Evolutionary conservation across 495 filamentous ascomycete genomes (phyloP).

Genomic region (Podospora conica): DNA sequence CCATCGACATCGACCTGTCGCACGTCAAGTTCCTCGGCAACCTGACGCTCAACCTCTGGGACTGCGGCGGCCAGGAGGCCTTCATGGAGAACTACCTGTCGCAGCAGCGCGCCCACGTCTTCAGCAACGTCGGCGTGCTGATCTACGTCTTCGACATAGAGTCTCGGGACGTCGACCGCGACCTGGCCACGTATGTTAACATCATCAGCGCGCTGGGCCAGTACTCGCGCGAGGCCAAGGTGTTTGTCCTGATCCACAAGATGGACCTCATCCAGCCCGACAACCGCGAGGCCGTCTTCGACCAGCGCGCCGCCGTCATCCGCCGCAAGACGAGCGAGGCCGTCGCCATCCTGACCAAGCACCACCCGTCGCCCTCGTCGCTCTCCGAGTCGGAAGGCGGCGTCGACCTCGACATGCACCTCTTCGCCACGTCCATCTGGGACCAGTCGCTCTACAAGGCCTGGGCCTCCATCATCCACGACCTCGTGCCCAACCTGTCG

Average conservation of each 20-base stretch:
- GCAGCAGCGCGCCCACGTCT: conserved; percentile 90
- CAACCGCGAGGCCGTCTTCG: conserved; percentile 71
- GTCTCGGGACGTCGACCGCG: conserved; percentile 83
- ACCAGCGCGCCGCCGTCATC: conserved; percentile 68
- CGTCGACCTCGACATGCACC: conserved; percentile 57
- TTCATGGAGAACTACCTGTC: conserved; percentile 98
- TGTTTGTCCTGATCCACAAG: conserved; percentile 95
- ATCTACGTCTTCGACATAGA: conserved; percentile 99
- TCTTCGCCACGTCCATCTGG: conserved; percentile 95
- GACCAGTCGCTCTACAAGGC: conserved; percentile 97
- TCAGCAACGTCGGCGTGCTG: conserved; percentile 89
- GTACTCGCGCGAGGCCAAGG: conserved; percentile 72
- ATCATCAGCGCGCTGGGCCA: conserved; percentile 81
- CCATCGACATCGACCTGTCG: conserved; percentile 96
- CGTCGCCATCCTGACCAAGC: conserved; percentile 35
- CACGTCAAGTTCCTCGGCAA: conserved; percentile 98
- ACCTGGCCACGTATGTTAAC: conserved; percentile 79
- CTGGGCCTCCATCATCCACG: conserved; percentile 95
- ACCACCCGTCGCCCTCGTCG: conserved; percentile 36
- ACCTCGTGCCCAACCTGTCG: conserved; percentile 86
- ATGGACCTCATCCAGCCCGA: conserved; percentile 91
- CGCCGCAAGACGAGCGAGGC: conserved; percentile 69
- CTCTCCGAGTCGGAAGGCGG: conserved; percentile 7
- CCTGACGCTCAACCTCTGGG: conserved; percentile 94
- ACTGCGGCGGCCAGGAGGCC: conserved; percentile 96